phyloP scores from a whole-genome alignment of 306 rosid genomes.

The Lablab purpureus region DNA sequence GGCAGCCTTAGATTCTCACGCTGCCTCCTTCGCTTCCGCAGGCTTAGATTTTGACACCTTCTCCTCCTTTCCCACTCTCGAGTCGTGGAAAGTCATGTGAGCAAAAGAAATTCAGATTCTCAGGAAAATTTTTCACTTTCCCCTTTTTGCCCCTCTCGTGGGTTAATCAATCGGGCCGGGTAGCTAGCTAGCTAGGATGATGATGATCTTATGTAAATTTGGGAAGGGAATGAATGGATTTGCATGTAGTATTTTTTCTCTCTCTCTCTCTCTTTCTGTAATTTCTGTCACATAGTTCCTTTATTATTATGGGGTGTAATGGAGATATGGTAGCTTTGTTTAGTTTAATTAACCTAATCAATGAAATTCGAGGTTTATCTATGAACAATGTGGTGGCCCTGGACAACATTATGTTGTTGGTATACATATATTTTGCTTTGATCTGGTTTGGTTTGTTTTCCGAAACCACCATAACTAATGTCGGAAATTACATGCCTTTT shows the following conservation, averaged over 20 bases:
- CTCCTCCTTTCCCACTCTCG: conserved; percentile 83
- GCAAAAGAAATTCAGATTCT: neutral
- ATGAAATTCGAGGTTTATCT: conserved; percentile 34
- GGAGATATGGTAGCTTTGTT: conserved; percentile 37
- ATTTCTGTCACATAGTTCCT: conserved; percentile 46
- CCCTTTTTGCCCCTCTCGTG: conserved; percentile 28
- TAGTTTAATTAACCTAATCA: conserved; percentile 37
- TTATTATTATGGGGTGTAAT: conserved; percentile 36
- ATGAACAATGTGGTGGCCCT: conserved; percentile 35
- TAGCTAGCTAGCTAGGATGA: conserved; percentile 24
- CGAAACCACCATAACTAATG: neutral
- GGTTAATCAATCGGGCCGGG: conserved; percentile 22
- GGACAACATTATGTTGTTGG: conserved; percentile 1
- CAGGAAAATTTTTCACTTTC: neutral
- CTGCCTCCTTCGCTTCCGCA: conserved; percentile 34
- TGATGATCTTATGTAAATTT: conserved; percentile 50
- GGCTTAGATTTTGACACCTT: conserved; percentile 74
- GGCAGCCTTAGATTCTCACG: conserved; percentile 9
- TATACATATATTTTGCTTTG: neutral
- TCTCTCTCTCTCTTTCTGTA: conserved; percentile 16
- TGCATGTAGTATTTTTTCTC: conserved; percentile 17
- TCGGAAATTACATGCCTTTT: neutral
- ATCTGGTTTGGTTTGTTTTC: neutral
- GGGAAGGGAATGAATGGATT: conserved; percentile 40
- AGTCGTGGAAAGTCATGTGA: conserved; percentile 90